Evolutionary conservation across 805 yeast species (phyloP).

Genomic region (Nakazawaea laoshanensis): DNA sequence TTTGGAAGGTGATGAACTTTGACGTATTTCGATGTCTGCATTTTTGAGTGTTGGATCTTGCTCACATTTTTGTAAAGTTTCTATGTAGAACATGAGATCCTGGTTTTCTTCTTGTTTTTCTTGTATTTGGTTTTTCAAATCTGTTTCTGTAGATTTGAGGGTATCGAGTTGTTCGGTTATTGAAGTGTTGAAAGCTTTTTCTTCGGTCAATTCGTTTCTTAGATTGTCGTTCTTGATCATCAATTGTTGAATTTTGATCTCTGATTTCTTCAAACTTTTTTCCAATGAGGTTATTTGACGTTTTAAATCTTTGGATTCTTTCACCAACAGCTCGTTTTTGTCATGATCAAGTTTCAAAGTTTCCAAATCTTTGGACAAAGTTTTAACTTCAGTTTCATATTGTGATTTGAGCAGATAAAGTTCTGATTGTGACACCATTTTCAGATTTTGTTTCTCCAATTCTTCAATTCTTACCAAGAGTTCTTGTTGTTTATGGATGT

Average conservation of each 20-base stretch:
- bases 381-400: no score
- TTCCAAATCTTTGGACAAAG: no score
- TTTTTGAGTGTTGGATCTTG: slow-evolving; percentile 24
- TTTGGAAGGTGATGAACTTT: background rate
- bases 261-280: slow-evolving; percentile 12
- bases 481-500: slow-evolving; percentile 33
- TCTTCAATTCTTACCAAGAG: slow-evolving; percentile 4
- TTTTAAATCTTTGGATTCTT: background rate
- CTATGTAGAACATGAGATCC: slow-evolving; percentile 76
- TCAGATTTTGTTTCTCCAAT: slow-evolving; percentile 13
- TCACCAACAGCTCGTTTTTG: no score
- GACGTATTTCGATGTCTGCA: slow-evolving; percentile 3
- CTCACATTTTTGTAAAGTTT: slow-evolving; percentile 62
- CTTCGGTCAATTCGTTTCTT: slow-evolving; percentile 31
- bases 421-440: background rate
- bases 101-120: slow-evolving; percentile 56
- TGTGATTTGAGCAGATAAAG: no score
- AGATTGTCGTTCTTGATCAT: slow-evolving; percentile 13
- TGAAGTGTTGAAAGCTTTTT: slow-evolving; percentile 33
- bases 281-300: slow-evolving; percentile 2
- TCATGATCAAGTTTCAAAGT: no score
- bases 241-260: slow-evolving; percentile 15
- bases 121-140: slow-evolving; percentile 28
- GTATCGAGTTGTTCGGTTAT: slow-evolving; percentile 25
- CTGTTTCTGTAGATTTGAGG: background rate